These are phyloP conservation scores for Pythium aquatile DNA, from an alignment of 352 stramenopile species.

Conservation along the genomic window DNA sequence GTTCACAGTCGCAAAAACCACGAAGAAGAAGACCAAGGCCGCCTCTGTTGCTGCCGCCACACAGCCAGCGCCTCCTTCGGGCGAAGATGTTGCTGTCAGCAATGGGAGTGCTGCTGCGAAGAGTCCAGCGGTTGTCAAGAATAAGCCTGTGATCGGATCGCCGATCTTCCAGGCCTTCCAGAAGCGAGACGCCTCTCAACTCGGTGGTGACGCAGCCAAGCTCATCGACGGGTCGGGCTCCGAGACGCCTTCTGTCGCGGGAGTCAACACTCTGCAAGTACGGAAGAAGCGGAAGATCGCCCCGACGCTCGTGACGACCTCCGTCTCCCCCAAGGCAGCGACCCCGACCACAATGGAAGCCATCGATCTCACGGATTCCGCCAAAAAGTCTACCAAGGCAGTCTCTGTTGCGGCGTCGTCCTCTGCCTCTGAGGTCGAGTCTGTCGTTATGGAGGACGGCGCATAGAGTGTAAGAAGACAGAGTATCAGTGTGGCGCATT, in stretches of 20 bases:
- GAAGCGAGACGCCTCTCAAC: slow-evolving; percentile 20
- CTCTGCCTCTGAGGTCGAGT: background rate
- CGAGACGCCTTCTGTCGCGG: slow-evolving; percentile 17
- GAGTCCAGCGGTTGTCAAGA: slow-evolving; percentile 23
- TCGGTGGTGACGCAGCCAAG: slow-evolving; percentile 15
- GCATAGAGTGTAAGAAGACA: slow-evolving; percentile 1
- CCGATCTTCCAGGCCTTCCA: slow-evolving; percentile 26
- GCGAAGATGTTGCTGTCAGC: slow-evolving; percentile 13
- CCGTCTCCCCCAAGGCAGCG: background rate
- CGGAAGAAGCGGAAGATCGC: slow-evolving; percentile 84
- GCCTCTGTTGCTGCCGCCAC: background rate
- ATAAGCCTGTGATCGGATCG: slow-evolving; percentile 23
- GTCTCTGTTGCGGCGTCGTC: background rate
- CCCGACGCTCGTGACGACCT: slow-evolving; percentile 36
- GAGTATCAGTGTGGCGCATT: background rate
- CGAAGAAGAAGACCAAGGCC: slow-evolving; percentile 53
- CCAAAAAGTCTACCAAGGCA: background rate
- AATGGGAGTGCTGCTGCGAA: slow-evolving; percentile 17
- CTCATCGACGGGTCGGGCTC: slow-evolving; percentile 15
- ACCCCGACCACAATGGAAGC: slow-evolving; percentile 5
- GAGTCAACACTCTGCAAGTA: slow-evolving; percentile 71
- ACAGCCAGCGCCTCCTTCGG: background rate
- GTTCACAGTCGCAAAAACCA: slow-evolving; percentile 61
- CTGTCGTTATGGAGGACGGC: background rate
- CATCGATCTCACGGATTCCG: slow-evolving; percentile 20